phyloP scores from a whole-genome alignment of 2,329 filamentous ascomycete species.

The Phialemonium atrogriseum region DNA sequence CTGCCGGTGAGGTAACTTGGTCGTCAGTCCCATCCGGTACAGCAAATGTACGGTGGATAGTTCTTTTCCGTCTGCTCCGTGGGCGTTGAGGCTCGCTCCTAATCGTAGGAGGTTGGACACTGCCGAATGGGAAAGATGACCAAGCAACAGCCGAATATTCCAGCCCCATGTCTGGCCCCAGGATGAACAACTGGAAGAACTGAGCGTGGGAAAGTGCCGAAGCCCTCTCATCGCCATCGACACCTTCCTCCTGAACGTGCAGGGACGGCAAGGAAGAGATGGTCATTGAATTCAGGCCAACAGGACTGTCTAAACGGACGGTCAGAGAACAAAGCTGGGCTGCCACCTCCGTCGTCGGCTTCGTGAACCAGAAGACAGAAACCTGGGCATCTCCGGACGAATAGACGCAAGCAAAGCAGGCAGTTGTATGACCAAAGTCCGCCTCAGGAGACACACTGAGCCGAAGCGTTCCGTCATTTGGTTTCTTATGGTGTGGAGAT shows the following conservation, averaged over 20 bases:
- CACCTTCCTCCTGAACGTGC: background rate
- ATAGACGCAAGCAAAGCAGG: conserved; percentile 16
- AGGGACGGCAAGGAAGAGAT: background rate
- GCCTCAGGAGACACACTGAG: conserved; percentile 25
- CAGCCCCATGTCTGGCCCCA: conserved; percentile 8
- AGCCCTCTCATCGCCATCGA: background rate
- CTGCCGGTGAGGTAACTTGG: too few relatives aligned
- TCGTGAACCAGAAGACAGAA: conserved; percentile 15
- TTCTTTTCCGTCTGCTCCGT: conserved; percentile 6
- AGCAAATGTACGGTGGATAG: conserved; percentile 16
- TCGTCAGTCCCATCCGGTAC: conserved; percentile 32
- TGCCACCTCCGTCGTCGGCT: background rate
- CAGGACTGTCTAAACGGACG: background rate
- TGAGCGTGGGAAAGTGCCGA: background rate
- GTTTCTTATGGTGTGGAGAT: conserved; percentile 31
- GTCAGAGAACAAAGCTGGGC: background rate
- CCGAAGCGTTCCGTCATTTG: conserved; percentile 27
- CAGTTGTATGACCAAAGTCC: conserved; percentile 5
- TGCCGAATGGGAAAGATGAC: background rate
- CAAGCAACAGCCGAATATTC: conserved; percentile 7
- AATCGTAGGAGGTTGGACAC: conserved; percentile 2
- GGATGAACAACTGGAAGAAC: conserved; percentile 10
- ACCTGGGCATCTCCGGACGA: conserved; percentile 13
- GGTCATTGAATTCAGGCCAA: background rate
- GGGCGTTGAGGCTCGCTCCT: conserved; percentile 10